Evolutionary conservation across 2,329 filamentous ascomycete genomes (phyloP).

Genomic region (Bipolaris bicolor): DNA sequence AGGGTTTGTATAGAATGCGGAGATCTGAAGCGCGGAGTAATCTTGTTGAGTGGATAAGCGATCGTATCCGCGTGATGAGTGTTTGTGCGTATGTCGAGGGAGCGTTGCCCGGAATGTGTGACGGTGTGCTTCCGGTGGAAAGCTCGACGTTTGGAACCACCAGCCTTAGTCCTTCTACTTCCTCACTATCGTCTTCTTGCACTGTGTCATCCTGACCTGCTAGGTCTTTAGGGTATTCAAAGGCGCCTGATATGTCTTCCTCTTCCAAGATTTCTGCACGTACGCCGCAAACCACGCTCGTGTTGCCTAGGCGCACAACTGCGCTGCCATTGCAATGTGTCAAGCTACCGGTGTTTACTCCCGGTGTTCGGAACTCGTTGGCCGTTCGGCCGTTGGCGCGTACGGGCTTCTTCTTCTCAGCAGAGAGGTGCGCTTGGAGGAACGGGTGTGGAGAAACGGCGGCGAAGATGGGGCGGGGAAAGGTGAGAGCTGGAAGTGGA

Average conservation of each 20-base stretch:
- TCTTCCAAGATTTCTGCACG: slow-evolving; percentile 82
- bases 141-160: slow-evolving; percentile 94
- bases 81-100: slow-evolving; percentile 82
- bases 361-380: slow-evolving; percentile 71
- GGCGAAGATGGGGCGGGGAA: slow-evolving; percentile 76
- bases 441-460: slow-evolving; percentile 89
- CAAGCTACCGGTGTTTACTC: slow-evolving; percentile 80
- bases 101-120: slow-evolving; percentile 82
- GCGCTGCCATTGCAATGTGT: slow-evolving; percentile 90
- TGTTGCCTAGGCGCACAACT: slow-evolving; percentile 86
- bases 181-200: slow-evolving; percentile 31
- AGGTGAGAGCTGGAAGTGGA: slow-evolving; percentile 49
- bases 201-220: slow-evolving; percentile 25
- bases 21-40: slow-evolving; percentile 72
- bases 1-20: slow-evolving; percentile 70
- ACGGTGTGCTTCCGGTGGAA: slow-evolving; percentile 85
- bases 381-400: slow-evolving; percentile 83
- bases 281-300: slow-evolving; percentile 92
- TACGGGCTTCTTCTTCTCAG: slow-evolving; percentile 59
- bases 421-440: slow-evolving; percentile 86
- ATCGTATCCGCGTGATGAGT: slow-evolving; percentile 78
- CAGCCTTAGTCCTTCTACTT: slow-evolving; percentile 65
- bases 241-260: slow-evolving; percentile 72
- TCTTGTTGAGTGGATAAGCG: slow-evolving; percentile 73
- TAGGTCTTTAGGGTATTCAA: slow-evolving; percentile 29